Percentiles rank a stretch among this genome's conserved stretches.
Conservation (phyloP, 345 rosid species). For the Nasturtium officinale region DNA sequence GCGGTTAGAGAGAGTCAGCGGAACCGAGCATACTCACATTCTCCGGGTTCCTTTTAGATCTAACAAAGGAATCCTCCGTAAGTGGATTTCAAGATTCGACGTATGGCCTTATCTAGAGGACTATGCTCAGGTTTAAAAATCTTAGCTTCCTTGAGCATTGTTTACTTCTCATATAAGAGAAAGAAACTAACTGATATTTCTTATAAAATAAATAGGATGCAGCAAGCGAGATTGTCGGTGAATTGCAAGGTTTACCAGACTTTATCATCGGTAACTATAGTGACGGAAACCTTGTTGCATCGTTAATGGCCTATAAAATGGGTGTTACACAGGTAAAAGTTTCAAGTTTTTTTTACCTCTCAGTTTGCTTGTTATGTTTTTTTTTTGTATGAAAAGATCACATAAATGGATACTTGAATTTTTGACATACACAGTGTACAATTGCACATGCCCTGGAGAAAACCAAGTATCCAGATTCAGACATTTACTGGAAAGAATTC, state of each 20-base stretch:
- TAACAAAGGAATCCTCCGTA: conserved; percentile 79
- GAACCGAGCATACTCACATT: conserved; percentile 83
- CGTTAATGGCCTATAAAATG: conserved; percentile 87
- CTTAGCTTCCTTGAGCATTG: neutral
- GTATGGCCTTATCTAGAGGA: conserved; percentile 97
- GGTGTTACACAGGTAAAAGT: conserved; percentile 83
- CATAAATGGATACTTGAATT: conserved; percentile 11
- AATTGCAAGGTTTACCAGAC: conserved; percentile 86
- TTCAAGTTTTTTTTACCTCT: neutral
- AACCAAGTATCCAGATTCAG: conserved; percentile 98
- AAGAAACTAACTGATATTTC: neutral
- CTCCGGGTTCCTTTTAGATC: conserved; percentile 93
- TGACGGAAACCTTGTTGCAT: conserved; percentile 97
- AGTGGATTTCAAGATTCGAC: conserved; percentile 98
- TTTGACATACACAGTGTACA: conserved; percentile 68
- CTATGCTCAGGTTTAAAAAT: conserved; percentile 69
- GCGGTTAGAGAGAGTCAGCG: conserved; percentile 87
- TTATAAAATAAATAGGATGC: conserved; percentile 58
- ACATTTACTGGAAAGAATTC: conserved; percentile 93
- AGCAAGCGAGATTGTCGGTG: conserved; percentile 84
- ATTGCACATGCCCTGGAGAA: conserved; percentile 99
- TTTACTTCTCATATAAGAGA: neutral
- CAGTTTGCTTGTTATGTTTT: neutral
- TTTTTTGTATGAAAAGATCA: conserved; percentile 5
- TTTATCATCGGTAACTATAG: conserved; percentile 96